Percentiles rank a stretch among this genome's conserved stretches.
phyloP scores from a whole-genome alignment of 2,329 filamentous ascomycete species.

The Fusarium burgessii region DNA sequence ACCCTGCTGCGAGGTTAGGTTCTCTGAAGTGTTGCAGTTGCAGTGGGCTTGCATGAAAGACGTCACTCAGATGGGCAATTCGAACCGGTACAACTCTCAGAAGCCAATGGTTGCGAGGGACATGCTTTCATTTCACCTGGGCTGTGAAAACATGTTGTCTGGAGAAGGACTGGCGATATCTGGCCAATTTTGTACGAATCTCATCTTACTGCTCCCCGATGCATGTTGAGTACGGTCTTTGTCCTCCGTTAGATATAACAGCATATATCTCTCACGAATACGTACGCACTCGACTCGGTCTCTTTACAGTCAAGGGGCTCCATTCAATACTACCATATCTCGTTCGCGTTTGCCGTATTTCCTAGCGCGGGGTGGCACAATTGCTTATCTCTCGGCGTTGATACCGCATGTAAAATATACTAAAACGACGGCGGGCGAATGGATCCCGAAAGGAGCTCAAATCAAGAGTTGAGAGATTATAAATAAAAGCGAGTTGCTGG shows the following conservation, averaged over 20 bases:
- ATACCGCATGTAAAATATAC: conserved; percentile 15
- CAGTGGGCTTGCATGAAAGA: conserved; percentile 39
- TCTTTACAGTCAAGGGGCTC: conserved; percentile 21
- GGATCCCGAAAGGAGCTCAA: conserved; percentile 37
- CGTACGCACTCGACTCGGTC: conserved; percentile 13
- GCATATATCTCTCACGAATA: conserved; percentile 4
- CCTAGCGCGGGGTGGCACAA: conserved; percentile 38
- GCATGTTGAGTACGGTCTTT: conserved; percentile 25
- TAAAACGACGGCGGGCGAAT: conserved; percentile 34
- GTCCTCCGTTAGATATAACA: conserved; percentile 23
- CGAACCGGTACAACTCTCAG: conserved; percentile 29
- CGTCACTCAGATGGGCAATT: conserved; percentile 46
- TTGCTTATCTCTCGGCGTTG: conserved; percentile 42
- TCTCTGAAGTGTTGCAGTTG: conserved; percentile 34
- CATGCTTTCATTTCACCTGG: conserved; percentile 8
- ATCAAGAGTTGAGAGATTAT: conserved; percentile 46
- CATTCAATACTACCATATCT: conserved; percentile 19
- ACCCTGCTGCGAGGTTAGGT: conserved; percentile 29
- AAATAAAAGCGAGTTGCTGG: conserved; percentile 46
- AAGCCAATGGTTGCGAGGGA: conserved; percentile 20
- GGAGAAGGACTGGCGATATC: conserved; percentile 18
- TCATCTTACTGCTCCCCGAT: conserved; percentile 12
- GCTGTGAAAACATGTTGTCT: conserved; percentile 12
- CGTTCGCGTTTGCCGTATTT: conserved; percentile 30
- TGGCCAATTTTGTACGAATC: conserved; percentile 22